Percentiles rank a stretch among this genome's conserved stretches.
phyloP scores from a whole-genome alignment of 2,329 filamentous ascomycete genomes.

The Hypoxylon sp. region DNA sequence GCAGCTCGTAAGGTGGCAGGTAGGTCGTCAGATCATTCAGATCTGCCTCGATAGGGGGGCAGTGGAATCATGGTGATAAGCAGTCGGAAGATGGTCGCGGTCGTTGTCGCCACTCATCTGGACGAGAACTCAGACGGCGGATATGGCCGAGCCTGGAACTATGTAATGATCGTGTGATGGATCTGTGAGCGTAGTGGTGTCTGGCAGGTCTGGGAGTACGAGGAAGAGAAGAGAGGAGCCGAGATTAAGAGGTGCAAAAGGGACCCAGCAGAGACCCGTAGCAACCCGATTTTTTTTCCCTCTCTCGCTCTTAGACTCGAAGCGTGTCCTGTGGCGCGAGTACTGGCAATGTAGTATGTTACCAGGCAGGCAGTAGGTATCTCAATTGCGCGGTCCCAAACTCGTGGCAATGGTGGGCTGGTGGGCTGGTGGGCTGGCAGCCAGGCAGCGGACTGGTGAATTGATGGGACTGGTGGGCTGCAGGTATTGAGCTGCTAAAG shows the following conservation, averaged over 20 bases:
- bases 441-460: background rate
- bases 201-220: no score
- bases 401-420: background rate
- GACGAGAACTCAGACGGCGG: slow-evolving; percentile 1
- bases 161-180: slow-evolving; percentile 19
- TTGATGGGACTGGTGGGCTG: background rate
- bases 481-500: no score
- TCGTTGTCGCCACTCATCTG: slow-evolving; percentile 26
- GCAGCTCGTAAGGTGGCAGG: slow-evolving; percentile 2
- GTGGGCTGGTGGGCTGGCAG: background rate
- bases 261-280: background rate
- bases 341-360: no score
- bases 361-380: no score
- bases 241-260: background rate
- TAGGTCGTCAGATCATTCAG: slow-evolving; percentile 26
- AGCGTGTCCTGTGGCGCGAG: no score
- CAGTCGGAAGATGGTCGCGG: slow-evolving; percentile 6
- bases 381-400: background rate
- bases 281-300: slow-evolving; percentile 3
- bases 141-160: slow-evolving; percentile 5
- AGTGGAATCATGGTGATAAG: slow-evolving; percentile 23
- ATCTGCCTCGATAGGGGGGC: slow-evolving; percentile 20
- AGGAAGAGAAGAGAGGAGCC: slow-evolving; percentile 6
- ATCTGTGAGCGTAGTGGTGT: no score
- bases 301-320: no score